These are phyloP conservation scores for Epichloe elymi DNA, from an alignment of 2,329 filamentous ascomycete genomes.

Conservation along the genomic window DNA sequence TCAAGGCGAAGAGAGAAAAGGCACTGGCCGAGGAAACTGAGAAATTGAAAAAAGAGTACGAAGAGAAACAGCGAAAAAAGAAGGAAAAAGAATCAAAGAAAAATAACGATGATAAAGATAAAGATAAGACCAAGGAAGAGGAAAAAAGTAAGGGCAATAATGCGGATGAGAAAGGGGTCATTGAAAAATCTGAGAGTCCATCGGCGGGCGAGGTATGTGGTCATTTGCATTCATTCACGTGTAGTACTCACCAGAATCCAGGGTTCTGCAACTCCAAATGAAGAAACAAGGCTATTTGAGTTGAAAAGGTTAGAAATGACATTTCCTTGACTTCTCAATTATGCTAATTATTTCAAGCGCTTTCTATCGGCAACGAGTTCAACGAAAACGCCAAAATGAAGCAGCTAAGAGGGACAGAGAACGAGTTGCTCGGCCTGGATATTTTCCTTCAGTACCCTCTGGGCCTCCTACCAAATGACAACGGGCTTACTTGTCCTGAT, in stretches of 20 bases:
- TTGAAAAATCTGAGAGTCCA: not conserved
- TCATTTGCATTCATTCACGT: not conserved
- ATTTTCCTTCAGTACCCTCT: constrained; percentile 77
- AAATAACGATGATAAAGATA: constrained; percentile 26
- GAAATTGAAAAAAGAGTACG: constrained; percentile 60
- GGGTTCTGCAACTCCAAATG: constrained; percentile 28
- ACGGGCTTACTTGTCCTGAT: too few species aligned
- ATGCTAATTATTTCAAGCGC: constrained; percentile 33
- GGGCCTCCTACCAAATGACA: constrained; percentile 28
- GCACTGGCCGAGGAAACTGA: constrained; percentile 52
- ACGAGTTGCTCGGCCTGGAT: constrained; percentile 59
- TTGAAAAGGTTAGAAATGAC: constrained; percentile 54
- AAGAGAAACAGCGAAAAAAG: constrained; percentile 56
- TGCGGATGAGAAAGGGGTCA: constrained; percentile 15
- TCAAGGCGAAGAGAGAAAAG: constrained; percentile 47
- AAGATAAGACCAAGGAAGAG: constrained; percentile 21
- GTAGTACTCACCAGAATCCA: not conserved
- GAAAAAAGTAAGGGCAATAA: constrained; percentile 14
- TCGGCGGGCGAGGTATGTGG: constrained; percentile 4
- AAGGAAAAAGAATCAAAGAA: constrained; percentile 53
- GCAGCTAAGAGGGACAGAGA: constrained; percentile 67
- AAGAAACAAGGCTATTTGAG: constrained; percentile 69
- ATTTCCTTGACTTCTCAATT: not conserved
- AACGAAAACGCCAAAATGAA: constrained; percentile 45
- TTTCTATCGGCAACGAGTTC: constrained; percentile 76